A percentile compares a stretch with the other conserved stretches of the same genome.
Evolutionary conservation across 345 rosid genomes (phyloP).

Genomic region (Luvunga scandens): DNA sequence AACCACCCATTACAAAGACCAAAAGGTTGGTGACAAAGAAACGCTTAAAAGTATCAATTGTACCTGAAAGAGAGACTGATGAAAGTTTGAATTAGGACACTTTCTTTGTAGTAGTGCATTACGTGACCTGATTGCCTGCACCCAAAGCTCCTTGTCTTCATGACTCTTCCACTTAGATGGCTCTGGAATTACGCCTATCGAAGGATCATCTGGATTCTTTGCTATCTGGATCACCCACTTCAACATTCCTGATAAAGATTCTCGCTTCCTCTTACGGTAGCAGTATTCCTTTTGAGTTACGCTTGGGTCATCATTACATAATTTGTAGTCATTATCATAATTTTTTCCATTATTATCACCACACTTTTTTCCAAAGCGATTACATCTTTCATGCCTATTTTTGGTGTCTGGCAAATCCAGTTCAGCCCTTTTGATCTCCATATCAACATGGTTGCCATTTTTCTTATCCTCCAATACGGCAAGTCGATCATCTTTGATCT

Average conservation of each 20-base stretch:
- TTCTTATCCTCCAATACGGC: conserved; percentile 11
- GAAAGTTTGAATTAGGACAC: conserved; percentile 12
- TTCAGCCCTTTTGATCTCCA: conserved; percentile 13
- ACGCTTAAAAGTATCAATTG: conserved; percentile 6
- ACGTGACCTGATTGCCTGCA: conserved; percentile 46
- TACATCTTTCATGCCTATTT: conserved; percentile 10
- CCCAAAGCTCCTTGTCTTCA: conserved; percentile 36
- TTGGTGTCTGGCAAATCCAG: conserved; percentile 11
- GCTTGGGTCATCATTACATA: not conserved
- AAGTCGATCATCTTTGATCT: conserved; percentile 23
- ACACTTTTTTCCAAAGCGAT: conserved; percentile 13
- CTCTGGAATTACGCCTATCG: conserved; percentile 38
- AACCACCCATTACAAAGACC: not conserved
- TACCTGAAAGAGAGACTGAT: conserved; percentile 27
- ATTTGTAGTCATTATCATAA: conserved; percentile 5
- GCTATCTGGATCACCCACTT: conserved; percentile 63
- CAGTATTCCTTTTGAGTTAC: conserved; percentile 14
- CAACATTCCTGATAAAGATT: conserved; percentile 45
- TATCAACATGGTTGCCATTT: conserved; percentile 10
- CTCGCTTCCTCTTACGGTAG: conserved; percentile 44
- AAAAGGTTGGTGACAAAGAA: not conserved
- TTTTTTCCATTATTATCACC: conserved; percentile 25
- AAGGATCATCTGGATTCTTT: conserved; percentile 43
- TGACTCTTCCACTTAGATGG: conserved; percentile 41
- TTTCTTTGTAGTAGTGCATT: conserved; percentile 42